Percentiles rank a stretch among this genome's conserved stretches.
These are phyloP conservation scores for Flaveria ramosissima DNA, from an alignment of 129 eudicot genomes.

Conservation along the genomic window DNA sequence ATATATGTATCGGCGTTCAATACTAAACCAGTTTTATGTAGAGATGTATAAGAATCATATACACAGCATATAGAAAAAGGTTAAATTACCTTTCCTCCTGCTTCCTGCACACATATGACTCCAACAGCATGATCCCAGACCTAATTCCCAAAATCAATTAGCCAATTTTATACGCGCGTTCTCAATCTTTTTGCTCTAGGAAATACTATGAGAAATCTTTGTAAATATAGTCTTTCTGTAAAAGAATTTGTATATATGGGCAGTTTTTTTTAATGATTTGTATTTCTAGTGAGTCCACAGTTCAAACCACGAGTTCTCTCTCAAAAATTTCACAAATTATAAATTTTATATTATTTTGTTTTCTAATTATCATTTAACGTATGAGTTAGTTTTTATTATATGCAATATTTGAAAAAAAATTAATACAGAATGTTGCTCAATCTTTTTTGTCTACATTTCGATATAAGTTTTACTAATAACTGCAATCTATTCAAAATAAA, in stretches of 20 bases:
- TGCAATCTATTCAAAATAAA: no score
- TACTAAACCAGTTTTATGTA: neutral
- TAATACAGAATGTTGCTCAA: neutral
- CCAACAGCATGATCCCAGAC: slow-evolving; percentile 99
- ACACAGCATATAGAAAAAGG: neutral
- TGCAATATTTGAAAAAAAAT: no score
- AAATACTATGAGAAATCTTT: neutral
- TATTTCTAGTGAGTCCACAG: neutral
- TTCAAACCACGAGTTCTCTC: neutral
- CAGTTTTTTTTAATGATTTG: neutral
- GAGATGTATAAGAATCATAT: neutral
- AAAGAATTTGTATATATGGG: neutral
- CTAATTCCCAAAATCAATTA: slow-evolving; percentile 40
- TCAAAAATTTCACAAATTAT: neutral
- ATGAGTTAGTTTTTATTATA: neutral
- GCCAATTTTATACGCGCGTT: neutral
- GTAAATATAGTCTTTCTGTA: neutral
- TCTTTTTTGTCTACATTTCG: no score
- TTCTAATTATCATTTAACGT: neutral
- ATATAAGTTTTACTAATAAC: no score
- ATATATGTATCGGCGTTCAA: neutral
- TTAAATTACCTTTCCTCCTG: slow-evolving; percentile 84
- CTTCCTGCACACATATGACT: slow-evolving; percentile 87
- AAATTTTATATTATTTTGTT: neutral
- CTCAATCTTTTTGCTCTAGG: neutral